These are phyloP conservation scores for Fusarium burgessii DNA, from an alignment of 2,329 filamentous ascomycete genomes.

Conservation along the genomic window DNA sequence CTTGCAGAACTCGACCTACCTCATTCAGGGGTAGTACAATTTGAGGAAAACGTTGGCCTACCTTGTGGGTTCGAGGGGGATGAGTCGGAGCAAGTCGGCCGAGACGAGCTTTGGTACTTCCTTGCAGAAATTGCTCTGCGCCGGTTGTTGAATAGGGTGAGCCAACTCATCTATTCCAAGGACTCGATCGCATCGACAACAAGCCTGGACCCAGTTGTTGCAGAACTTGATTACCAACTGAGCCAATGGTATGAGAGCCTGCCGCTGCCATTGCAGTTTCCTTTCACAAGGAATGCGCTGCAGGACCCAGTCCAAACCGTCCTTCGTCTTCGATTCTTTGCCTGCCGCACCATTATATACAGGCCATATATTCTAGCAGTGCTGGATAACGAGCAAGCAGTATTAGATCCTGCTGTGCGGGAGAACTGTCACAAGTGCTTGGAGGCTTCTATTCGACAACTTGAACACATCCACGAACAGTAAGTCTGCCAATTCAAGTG, in stretches of 20 bases:
- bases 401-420: constrained; percentile 77
- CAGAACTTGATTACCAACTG: constrained; percentile 84
- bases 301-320: constrained; percentile 84
- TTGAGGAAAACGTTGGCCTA: constrained; percentile 82
- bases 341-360: constrained; percentile 88
- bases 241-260: constrained; percentile 88
- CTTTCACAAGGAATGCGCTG: constrained; percentile 74
- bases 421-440: constrained; percentile 85
- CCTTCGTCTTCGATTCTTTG: constrained; percentile 82
- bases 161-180: constrained; percentile 83
- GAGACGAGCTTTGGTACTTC: constrained; percentile 88
- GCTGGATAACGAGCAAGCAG: constrained; percentile 79
- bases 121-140: constrained; percentile 84
- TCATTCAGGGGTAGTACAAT: constrained; percentile 84
- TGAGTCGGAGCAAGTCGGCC: constrained; percentile 71
- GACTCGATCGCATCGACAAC: constrained; percentile 77
- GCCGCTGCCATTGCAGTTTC: constrained; percentile 80
- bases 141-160: constrained; percentile 81
- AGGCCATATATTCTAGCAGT: constrained; percentile 85
- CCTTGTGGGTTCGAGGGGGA: constrained; percentile 83
- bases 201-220: constrained; percentile 80
- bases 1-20: constrained; percentile 84
- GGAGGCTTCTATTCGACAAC: constrained; percentile 81
- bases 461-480: constrained; percentile 83
- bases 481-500: constrained; percentile 56